A percentile compares a stretch with the other conserved stretches of the same genome.
Conservation (phyloP, 148 eudicot genomes). For the Euryodendron excelsum region DNA sequence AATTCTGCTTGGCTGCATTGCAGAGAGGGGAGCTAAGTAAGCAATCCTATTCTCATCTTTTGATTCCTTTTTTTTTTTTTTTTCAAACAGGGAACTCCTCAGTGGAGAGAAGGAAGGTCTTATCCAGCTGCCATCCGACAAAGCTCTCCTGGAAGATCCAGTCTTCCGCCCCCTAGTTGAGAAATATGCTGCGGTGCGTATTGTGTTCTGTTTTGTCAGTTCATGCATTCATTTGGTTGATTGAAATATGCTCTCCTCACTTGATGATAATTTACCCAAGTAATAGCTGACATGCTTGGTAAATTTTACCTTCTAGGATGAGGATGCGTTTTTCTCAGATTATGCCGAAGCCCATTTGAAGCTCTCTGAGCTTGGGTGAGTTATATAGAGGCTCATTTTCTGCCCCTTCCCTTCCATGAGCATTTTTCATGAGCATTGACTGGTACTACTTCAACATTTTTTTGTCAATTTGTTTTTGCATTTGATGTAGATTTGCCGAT, state of each 20-base stretch:
- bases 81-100: constrained; percentile 45
- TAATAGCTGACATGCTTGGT: not conserved
- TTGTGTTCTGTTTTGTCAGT: too few relatives aligned
- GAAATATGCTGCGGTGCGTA: constrained; percentile 59
- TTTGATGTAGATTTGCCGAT: constrained; percentile 27
- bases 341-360: constrained; percentile 74
- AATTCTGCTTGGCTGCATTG: too few relatives aligned
- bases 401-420: not conserved
- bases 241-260: constrained; percentile 18
- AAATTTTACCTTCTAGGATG: constrained; percentile 40
- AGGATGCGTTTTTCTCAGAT: constrained; percentile 76
- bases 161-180: constrained; percentile 62
- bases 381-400: not conserved
- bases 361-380: constrained; percentile 81
- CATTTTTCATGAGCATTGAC: too few relatives aligned
- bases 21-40: constrained; percentile 58
- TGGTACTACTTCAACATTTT: not conserved
- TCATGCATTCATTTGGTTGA: too few relatives aligned
- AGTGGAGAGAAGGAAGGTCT: constrained; percentile 69
- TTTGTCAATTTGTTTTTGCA: not conserved
- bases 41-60: not conserved
- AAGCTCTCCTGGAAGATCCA: constrained; percentile 61
- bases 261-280: too few relatives aligned
- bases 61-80: not conserved
- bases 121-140: constrained; percentile 53